Percentiles rank a stretch among this genome's conserved stretches.
Evolutionary conservation across 305 asterid species (phyloP).

Genomic region (Rubia balearica): DNA sequence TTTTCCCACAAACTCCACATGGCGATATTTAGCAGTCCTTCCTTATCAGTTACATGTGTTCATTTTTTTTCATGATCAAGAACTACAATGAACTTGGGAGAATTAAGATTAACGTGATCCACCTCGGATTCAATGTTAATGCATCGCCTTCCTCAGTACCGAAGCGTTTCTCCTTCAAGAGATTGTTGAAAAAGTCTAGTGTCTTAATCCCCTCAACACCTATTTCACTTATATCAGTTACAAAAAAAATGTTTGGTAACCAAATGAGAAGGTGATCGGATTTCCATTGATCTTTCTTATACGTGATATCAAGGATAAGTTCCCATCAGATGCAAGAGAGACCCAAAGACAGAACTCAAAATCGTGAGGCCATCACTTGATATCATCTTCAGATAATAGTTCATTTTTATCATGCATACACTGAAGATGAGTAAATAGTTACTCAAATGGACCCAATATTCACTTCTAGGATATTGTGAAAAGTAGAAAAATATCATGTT

Average conservation of each 20-base stretch:
- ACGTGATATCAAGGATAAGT: no score
- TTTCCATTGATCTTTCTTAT: conserved; percentile 40
- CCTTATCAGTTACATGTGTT: conserved; percentile 24
- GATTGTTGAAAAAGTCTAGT: no score
- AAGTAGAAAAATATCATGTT: neutral
- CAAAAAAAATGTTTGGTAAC: conserved; percentile 70
- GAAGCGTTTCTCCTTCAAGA: conserved; percentile 23
- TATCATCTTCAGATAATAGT: no score
- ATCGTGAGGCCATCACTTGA: no score
- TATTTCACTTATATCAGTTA: conserved; percentile 94
- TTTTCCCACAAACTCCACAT: conserved; percentile 40
- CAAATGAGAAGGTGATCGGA: conserved; percentile 86
- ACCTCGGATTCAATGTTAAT: conserved; percentile 41
- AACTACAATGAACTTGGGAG: conserved; percentile 64
- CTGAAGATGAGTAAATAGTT: no score
- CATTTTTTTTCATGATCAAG: conserved; percentile 91
- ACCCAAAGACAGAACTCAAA: conserved; percentile 26
- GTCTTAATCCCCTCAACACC: conserved; percentile 23
- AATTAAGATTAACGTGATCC: conserved; percentile 72
- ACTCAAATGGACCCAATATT: no score
- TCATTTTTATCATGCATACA: no score
- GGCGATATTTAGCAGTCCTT: no score
- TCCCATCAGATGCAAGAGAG: neutral
- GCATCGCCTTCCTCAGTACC: conserved; percentile 29
- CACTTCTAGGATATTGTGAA: no score